Base-by-base conservation (phyloP, 192 early-diverging fungal genomes). In the Backusella tuberculispora region DNA sequence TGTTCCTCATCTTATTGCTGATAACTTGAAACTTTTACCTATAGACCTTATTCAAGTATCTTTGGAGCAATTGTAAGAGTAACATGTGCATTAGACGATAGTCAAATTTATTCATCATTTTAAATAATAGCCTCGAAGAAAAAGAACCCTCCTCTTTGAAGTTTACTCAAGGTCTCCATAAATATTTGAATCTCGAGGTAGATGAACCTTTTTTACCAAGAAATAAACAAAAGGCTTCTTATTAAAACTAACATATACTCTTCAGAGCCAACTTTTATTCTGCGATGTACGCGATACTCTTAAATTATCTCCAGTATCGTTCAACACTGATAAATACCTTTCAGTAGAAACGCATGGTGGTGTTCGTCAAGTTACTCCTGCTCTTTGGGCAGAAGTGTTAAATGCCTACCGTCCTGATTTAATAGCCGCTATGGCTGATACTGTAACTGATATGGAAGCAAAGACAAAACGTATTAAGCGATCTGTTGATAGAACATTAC, bases 1-100 rank as follows among this genome's bases (percentile, higher is more conserved):
- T 7, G 86, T 89, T 8, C 86, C 83, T 29, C 88, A 89, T 73
- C 75, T 89, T 66, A 84, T 87, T 8, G 77, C 85, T 2, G 86
- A 89, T 40, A 87, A 81, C 65, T 53, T 87, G 72, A 72, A 79
- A 7, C 47, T 64, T 1, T 78, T 86, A 50, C 77, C 80, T 40
- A 79, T 81, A 34, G 78, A 75, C 68, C 78, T 83, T n/a, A 40
- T 84, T n/a, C 81, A 81, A 65, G 64, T 89, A 6, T 77, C 80
- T 6, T 64, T 87, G 50, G 88, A 89, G 40, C 82, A 87, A 38
- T 80, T 89, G 81, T 83, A 79, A 79, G 76, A 24, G 46, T 19
- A 15, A 50, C 29, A 41, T 37, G 42, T 5, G n/a, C 8, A 37
- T 34, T 17, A 4, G 6, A 0, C 7, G 4, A 6, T 60, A 69